These are phyloP conservation scores for Ottelia alismoides DNA, from an alignment of 106 monocot genomes.

Conservation along the genomic window DNA sequence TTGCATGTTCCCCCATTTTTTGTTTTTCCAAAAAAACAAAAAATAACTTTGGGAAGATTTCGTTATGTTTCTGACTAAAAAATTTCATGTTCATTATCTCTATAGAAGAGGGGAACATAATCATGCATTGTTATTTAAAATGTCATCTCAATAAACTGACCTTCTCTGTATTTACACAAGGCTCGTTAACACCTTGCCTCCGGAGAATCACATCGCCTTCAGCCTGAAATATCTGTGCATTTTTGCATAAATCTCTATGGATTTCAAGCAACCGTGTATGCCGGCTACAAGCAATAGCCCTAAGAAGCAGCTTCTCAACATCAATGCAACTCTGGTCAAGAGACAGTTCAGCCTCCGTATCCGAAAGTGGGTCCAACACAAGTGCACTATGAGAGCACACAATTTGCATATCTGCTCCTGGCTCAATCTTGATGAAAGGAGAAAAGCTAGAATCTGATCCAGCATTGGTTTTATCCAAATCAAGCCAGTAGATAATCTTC, in stretches of 20 bases:
- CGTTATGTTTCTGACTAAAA: too few relatives aligned
- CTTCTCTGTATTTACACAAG: too few relatives aligned
- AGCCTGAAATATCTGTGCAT: constrained; percentile 56
- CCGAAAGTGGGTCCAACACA: constrained; percentile 73
- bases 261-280: constrained; percentile 93
- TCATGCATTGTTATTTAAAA: too few relatives aligned
- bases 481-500: constrained; percentile 86
- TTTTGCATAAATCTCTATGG: constrained; percentile 61
- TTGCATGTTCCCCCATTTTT: too few relatives aligned
- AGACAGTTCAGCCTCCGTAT: constrained; percentile 74
- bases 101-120: too few relatives aligned
- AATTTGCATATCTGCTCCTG: constrained; percentile 55
- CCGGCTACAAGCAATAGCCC: constrained; percentile 68
- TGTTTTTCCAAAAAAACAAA: too few relatives aligned
- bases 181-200: constrained; percentile 23
- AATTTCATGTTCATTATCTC: too few relatives aligned
- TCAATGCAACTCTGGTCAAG: constrained; percentile 79
- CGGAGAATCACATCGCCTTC: constrained; percentile 60
- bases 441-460: constrained; percentile 28
- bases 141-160: too few relatives aligned
- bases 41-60: too few relatives aligned
- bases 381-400: constrained; percentile 78
- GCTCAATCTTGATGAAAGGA: constrained; percentile 84
- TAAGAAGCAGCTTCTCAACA: constrained; percentile 74
- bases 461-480: constrained; percentile 34